Evolutionary conservation across 2,329 filamentous ascomycete genomes (phyloP).

Genomic region (Fusarium staphyleae): DNA sequence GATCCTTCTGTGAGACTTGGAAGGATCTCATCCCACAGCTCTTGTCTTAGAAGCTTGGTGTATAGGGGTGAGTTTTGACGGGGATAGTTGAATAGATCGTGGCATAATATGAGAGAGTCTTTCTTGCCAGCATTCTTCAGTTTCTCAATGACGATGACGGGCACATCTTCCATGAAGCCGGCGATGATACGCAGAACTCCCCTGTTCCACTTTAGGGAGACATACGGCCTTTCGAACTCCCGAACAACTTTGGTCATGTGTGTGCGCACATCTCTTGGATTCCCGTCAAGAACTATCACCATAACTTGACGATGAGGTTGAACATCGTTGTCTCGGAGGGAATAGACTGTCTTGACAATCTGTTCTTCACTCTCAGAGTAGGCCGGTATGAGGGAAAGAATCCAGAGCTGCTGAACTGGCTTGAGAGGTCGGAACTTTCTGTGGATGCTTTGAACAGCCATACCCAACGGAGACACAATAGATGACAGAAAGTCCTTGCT

Average conservation of each 20-base stretch:
- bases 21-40: conserved; percentile 30
- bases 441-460: conserved; percentile 7
- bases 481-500: conserved; percentile 35
- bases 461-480: conserved; percentile 23
- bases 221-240: conserved; percentile 27
- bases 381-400: conserved; percentile 33
- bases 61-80: conserved; percentile 29
- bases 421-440: conserved; percentile 10
- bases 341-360: conserved; percentile 36
- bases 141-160: conserved; percentile 35
- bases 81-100: conserved; percentile 33
- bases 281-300: conserved; percentile 31
- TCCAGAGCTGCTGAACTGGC: conserved; percentile 19
- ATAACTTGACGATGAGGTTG: conserved; percentile 35
- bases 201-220: conserved; percentile 34
- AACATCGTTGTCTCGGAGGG: conserved; percentile 31
- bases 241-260: conserved; percentile 30
- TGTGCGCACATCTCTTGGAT: conserved; percentile 27
- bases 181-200: conserved; percentile 25
- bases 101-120: conserved; percentile 30
- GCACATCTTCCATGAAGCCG: conserved; percentile 35
- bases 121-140: conserved; percentile 36
- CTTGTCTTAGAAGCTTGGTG: conserved; percentile 28
- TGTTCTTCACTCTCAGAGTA: conserved; percentile 38
- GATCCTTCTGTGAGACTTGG: conserved; percentile 22